A percentile compares a stretch with the other conserved stretches of the same genome.
These are phyloP conservation scores for Saccharomyces paradoxus DNA, from an alignment of 805 yeast species.

Conservation along the genomic window DNA sequence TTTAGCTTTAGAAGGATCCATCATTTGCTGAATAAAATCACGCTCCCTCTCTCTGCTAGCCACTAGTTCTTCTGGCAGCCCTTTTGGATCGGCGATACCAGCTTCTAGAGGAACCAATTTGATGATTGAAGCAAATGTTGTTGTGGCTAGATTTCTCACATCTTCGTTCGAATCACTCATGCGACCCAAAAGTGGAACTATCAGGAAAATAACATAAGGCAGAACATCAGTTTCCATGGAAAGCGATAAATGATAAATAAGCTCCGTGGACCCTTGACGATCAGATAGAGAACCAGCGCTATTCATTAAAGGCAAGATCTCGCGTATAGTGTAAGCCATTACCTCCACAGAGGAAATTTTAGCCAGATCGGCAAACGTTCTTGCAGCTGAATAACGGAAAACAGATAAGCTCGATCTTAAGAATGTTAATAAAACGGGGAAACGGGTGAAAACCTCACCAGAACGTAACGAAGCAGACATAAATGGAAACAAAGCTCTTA, in stretches of 20 bases:
- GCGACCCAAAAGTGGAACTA: slow-evolving; percentile 93
- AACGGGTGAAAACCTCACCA: slow-evolving; percentile 41
- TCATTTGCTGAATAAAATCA: slow-evolving; percentile 92
- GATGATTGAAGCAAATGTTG: slow-evolving; percentile 92
- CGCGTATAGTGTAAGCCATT: slow-evolving; percentile 71
- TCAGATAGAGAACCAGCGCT: slow-evolving; percentile 62
- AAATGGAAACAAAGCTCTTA: slow-evolving; percentile 63
- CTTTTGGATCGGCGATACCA: slow-evolving; percentile 92
- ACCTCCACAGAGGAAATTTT: slow-evolving; percentile 58
- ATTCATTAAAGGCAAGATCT: slow-evolving; percentile 69
- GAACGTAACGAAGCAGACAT: slow-evolving; percentile 42
- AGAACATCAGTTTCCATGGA: slow-evolving; percentile 83
- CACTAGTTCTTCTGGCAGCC: slow-evolving; percentile 74
- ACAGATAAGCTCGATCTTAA: slow-evolving; percentile 71
- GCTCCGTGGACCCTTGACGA: slow-evolving; percentile 91
- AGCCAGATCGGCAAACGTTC: slow-evolving; percentile 76
- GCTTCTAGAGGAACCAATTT: slow-evolving; percentile 95
- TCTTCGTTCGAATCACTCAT: slow-evolving; percentile 93
- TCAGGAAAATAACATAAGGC: slow-evolving; percentile 90
- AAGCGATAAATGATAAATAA: slow-evolving; percentile 73
- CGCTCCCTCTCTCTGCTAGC: slow-evolving; percentile 90
- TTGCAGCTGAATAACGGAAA: slow-evolving; percentile 82
- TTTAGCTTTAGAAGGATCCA: slow-evolving; percentile 88
- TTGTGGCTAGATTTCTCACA: slow-evolving; percentile 84
- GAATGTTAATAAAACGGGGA: slow-evolving; percentile 45